Conservation (phyloP, 495 filamentous ascomycete species). For the Trichoderma parareesei region DNA sequence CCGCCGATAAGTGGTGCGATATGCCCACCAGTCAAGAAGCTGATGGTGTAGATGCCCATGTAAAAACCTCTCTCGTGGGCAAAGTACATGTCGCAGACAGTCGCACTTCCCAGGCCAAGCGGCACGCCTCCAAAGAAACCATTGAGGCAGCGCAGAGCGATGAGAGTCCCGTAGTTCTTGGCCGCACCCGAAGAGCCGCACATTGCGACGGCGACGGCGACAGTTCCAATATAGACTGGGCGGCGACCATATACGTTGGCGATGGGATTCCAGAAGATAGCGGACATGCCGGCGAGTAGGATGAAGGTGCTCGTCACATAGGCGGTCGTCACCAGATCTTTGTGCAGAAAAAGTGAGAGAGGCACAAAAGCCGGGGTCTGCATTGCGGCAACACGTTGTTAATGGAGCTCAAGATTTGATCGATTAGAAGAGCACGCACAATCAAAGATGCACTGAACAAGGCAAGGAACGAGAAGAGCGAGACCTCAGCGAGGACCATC, state of each 20-base stretch:
- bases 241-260: slow-evolving; percentile 60
- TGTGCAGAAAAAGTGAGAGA: slow-evolving; percentile 9
- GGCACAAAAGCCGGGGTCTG: slow-evolving; percentile 14
- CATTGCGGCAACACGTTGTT: neutral
- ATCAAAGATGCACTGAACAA: slow-evolving; percentile 13
- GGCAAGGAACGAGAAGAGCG: slow-evolving; percentile 12
- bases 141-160: slow-evolving; percentile 50
- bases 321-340: slow-evolving; percentile 4
- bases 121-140: slow-evolving; percentile 61
- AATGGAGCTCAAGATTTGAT: neutral
- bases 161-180: slow-evolving; percentile 52
- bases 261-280: slow-evolving; percentile 62
- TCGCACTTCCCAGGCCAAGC: slow-evolving; percentile 52
- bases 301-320: slow-evolving; percentile 14
- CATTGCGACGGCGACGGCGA: slow-evolving; percentile 38
- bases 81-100: slow-evolving; percentile 61
- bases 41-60: slow-evolving; percentile 56
- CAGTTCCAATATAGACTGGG: slow-evolving; percentile 51
- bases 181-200: slow-evolving; percentile 40
- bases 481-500: slow-evolving; percentile 31
- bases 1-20: slow-evolving; percentile 58
- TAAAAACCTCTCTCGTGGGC: slow-evolving; percentile 58
- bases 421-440: neutral
- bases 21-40: slow-evolving; percentile 55
- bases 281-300: slow-evolving; percentile 13